A percentile compares a stretch with the other conserved stretches of the same genome.
Conservation (phyloP, 768 basidiomycete species). For the Agrocybe pediades region DNA sequence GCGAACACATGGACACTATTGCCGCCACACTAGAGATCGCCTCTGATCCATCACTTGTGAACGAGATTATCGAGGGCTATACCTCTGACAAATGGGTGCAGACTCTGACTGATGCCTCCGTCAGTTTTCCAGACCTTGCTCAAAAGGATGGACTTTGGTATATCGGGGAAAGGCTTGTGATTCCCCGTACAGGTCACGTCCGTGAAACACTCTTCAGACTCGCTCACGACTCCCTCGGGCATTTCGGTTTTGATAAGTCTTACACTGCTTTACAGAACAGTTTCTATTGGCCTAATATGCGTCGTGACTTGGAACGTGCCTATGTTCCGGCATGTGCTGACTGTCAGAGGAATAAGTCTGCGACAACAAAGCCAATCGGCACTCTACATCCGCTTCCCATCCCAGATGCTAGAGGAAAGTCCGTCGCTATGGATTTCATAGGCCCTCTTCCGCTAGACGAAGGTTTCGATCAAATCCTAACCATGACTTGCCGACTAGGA, state of each 20-base stretch:
- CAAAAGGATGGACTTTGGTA: constrained; percentile 1
- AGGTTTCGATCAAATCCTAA: constrained; percentile 25
- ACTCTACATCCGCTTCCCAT: constrained; percentile 28
- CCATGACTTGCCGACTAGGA: constrained; percentile 19
- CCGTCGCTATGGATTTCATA: constrained; percentile 34
- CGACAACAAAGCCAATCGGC: constrained; percentile 25
- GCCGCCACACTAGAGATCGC: no score
- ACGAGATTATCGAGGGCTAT: not conserved
- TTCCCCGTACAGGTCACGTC: not conserved
- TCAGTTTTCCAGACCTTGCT: not conserved
- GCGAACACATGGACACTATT: no score
- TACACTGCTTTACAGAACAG: constrained; percentile 20
- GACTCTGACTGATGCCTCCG: not conserved
- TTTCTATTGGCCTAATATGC: constrained; percentile 38
- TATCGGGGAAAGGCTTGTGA: not conserved
- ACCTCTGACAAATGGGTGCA: not conserved
- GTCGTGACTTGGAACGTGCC: constrained; percentile 24
- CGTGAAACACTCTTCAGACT: constrained; percentile 19
- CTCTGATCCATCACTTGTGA: not conserved
- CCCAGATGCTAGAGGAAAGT: constrained; percentile 19
- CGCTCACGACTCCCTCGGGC: constrained; percentile 29
- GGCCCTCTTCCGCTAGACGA: constrained; percentile 32
- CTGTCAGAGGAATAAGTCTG: constrained; percentile 38
- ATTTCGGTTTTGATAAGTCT: constrained; percentile 34
- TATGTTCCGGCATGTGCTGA: constrained; percentile 32